These are phyloP conservation scores for Eutrema salsugineum DNA, from an alignment of 441 rosid species.

Conservation along the genomic window DNA sequence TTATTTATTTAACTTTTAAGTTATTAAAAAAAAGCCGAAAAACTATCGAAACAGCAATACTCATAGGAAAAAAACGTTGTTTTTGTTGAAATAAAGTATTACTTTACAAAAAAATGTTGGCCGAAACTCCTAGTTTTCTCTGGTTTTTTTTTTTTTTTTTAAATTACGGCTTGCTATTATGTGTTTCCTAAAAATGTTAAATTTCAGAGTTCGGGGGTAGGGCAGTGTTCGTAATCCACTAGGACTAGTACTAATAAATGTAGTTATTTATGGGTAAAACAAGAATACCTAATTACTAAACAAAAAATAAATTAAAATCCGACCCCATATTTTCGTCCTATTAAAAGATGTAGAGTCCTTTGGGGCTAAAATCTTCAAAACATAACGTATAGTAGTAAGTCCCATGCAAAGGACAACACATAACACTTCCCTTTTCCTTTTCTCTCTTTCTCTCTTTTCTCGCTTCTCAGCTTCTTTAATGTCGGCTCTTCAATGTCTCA, in stretches of 20 bases:
- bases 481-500: slow-evolving; percentile 25
- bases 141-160: no score
- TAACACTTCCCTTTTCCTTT: slow-evolving; percentile 18
- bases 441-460: slow-evolving; percentile 16
- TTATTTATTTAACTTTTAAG: no score
- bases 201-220: background rate
- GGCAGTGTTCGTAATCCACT: background rate
- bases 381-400: slow-evolving; percentile 17
- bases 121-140: no score
- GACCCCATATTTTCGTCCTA: slow-evolving; percentile 9
- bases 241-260: background rate
- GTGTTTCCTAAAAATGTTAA: background rate
- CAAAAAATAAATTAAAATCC: background rate
- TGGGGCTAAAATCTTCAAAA: background rate
- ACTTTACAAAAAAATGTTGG: no score
- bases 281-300: background rate
- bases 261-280: slow-evolving; percentile 3
- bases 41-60: no score
- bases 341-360: background rate
- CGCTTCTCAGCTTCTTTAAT: slow-evolving; percentile 26
- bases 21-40: no score
- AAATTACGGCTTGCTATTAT: background rate
- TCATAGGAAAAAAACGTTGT: no score
- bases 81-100: no score
- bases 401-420: slow-evolving; percentile 24